A percentile compares a stretch with the other conserved stretches of the same genome.
These are phyloP conservation scores for Penicillium tannophilum DNA, from an alignment of 495 filamentous ascomycete species.

Conservation along the genomic window DNA sequence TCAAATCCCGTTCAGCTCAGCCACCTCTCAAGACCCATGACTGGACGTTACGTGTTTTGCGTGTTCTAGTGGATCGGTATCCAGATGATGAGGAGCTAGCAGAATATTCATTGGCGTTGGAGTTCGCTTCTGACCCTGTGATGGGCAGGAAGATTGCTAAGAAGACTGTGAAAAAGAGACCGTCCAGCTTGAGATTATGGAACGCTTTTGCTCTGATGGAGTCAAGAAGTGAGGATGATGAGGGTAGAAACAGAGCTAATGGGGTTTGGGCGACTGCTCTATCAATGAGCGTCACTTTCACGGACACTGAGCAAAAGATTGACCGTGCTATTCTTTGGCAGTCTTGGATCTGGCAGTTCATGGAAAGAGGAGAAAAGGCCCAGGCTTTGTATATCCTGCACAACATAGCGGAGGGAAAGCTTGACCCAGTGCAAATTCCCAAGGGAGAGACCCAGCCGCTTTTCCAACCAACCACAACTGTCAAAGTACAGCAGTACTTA, in stretches of 20 bases:
- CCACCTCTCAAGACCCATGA: constrained; percentile 27
- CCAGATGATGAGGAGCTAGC: constrained; percentile 56
- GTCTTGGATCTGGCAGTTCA: constrained; percentile 63
- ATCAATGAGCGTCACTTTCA: constrained; percentile 51
- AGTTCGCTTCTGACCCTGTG: constrained; percentile 56
- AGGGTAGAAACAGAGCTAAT: constrained; percentile 54
- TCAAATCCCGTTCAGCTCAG: constrained; percentile 11
- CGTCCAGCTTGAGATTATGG: constrained; percentile 69
- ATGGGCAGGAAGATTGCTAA: constrained; percentile 75
- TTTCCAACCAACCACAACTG: constrained; percentile 43
- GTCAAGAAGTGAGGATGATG: constrained; percentile 57
- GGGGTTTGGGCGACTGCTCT: constrained; percentile 69
- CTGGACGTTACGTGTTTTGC: constrained; percentile 58
- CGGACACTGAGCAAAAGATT: constrained; percentile 32
- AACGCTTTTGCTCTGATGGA: constrained; percentile 79
- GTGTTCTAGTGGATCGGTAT: constrained; percentile 50
- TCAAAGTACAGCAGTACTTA: constrained; percentile 61
- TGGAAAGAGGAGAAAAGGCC: constrained; percentile 33
- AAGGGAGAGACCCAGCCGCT: neutral
- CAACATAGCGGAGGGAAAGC: constrained; percentile 36
- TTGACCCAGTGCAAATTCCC: constrained; percentile 23
- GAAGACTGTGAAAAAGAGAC: constrained; percentile 64
- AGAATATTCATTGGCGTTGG: constrained; percentile 72
- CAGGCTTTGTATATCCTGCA: constrained; percentile 53
- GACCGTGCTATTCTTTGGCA: constrained; percentile 63